Evolutionary conservation across 345 rosid genomes (phyloP), one percentile per base, ranked within the genome.

Genomic region (Pseudoturritis turrita): DNA sequence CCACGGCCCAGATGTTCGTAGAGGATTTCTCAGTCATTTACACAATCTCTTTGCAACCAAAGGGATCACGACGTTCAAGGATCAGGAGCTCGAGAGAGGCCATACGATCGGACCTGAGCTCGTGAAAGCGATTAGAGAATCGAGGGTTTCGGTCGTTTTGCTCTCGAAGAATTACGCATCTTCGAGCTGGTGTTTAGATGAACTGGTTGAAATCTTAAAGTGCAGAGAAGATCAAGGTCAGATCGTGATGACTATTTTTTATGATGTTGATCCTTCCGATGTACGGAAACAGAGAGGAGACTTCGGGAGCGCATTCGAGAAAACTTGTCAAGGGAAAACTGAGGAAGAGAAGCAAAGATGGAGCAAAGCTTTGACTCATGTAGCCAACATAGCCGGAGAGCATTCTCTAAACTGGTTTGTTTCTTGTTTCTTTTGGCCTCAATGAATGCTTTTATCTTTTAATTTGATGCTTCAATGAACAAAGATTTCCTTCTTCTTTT

Each of bases 181-280:
- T 46, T 46, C 70, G 0, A 26, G 13, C 7, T 65, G 70, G 57
- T 65, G 70, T 28, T 65, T 65, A 25, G 58, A 65, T 36, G 46
- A 58, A 37, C 4, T 58, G 3, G 33, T 51, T 13, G 47, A 66
- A 28, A 66, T 66, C 5, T 17, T 66, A n/a, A 28, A 39, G 2
- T 66, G 61, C 39, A 18, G 5, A 7, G 7, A 23, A 51, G 17
- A 2, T 47, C 3, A 4, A 2, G 22, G 17, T 11, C 45, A 18
- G 36, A 37, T 9, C 0, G 22, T 66, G 31, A 51, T 66, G 52
- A 26, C 55, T 0, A 11, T 63, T 10, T 46, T 63, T 6, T 47
- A 63, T 29, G 3, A 31, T 0, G 23, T 63, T 26, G 68, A 63
- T 47, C 69, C 69, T 3, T 64, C 43, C 6, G 0, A 45, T 64